Evolutionary conservation across 2,329 filamentous ascomycete genomes (phyloP).

Genomic region (Penicillium sp.): DNA sequence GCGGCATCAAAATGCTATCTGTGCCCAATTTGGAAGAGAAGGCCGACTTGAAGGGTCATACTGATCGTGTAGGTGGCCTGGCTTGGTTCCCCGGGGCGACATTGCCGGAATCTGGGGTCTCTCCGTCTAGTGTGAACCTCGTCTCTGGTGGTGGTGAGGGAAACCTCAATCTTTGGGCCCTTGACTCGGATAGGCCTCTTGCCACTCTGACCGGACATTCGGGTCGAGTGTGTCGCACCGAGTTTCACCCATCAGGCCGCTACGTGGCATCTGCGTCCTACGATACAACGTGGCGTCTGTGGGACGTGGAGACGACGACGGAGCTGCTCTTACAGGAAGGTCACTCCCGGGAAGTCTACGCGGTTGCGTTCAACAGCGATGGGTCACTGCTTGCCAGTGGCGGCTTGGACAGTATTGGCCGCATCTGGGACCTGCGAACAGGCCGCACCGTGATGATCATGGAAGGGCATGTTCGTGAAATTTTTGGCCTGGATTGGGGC

Average conservation of each 20-base stretch:
- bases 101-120: slow-evolving; percentile 62
- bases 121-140: slow-evolving; percentile 69
- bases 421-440: slow-evolving; percentile 90
- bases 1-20: slow-evolving; percentile 76
- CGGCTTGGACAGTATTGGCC: slow-evolving; percentile 89
- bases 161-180: slow-evolving; percentile 81
- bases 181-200: slow-evolving; percentile 77
- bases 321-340: slow-evolving; percentile 89
- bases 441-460: slow-evolving; percentile 94
- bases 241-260: slow-evolving; percentile 86
- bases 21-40: slow-evolving; percentile 77
- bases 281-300: slow-evolving; percentile 93
- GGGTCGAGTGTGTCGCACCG: slow-evolving; percentile 81
- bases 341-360: slow-evolving; percentile 87
- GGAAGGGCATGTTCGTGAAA: slow-evolving; percentile 87
- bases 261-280: slow-evolving; percentile 91
- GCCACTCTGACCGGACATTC: slow-evolving; percentile 77
- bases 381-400: slow-evolving; percentile 85
- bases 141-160: slow-evolving; percentile 88
- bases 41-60: slow-evolving; percentile 72
- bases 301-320: slow-evolving; percentile 81
- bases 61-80: slow-evolving; percentile 80
- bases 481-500: slow-evolving; percentile 89
- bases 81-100: slow-evolving; percentile 86
- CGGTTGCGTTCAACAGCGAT: slow-evolving; percentile 82